Conservation (phyloP, 371 early-diverging fungal genomes). For the Zychaea mexicana region DNA sequence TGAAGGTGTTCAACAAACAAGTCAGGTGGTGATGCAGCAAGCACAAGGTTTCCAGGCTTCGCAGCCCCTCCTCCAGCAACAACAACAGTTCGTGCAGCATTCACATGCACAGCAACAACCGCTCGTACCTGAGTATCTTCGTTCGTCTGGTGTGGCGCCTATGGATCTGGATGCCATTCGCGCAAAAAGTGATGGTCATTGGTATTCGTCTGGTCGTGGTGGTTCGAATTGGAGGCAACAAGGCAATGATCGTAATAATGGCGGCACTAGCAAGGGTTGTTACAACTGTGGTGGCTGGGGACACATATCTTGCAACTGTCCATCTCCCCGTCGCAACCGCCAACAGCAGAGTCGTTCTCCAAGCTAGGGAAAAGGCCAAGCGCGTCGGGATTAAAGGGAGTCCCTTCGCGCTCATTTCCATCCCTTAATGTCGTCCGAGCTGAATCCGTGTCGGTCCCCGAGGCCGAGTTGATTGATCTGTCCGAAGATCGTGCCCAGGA, state of each 20-base stretch:
- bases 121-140: background rate
- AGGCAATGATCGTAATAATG: no score
- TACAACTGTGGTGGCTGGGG: no score
- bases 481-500: background rate
- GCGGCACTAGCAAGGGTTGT: no score
- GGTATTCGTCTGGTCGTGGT: background rate
- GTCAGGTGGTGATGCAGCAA: background rate
- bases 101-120: background rate
- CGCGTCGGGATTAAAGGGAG: no score
- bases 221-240: no score
- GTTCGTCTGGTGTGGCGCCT: background rate
- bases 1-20: background rate
- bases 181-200: background rate
- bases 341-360: background rate
- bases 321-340: background rate
- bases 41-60: no score
- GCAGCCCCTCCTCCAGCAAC: no score
- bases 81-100: background rate
- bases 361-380: background rate
- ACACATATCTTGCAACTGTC: background rate
- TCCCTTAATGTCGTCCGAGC: slow-evolving; percentile 1
- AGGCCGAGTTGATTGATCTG: background rate
- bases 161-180: slow-evolving; percentile 4
- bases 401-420: background rate
- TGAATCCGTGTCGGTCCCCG: background rate